phyloP scores from a whole-genome alignment of 1,284 basidiomycete genomes.

The Ceratobasidium sp. region DNA sequence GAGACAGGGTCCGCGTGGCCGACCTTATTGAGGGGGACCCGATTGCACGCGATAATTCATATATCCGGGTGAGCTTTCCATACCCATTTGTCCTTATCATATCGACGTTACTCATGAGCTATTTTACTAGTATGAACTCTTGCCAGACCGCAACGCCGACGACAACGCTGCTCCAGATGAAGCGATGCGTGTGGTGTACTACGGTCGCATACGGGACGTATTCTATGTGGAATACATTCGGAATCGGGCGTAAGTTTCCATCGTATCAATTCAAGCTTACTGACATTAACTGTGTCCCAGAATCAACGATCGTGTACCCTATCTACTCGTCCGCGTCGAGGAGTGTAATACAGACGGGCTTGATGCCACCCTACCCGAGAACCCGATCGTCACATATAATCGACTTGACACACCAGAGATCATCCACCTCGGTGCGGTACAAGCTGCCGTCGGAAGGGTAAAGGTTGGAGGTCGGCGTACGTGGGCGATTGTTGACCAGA shows the following conservation, averaged over 20 bases:
- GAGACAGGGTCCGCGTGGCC: slow-evolving; percentile 17
- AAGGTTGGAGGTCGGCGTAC: neutral
- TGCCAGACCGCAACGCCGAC: slow-evolving; percentile 24
- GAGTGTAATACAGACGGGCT: slow-evolving; percentile 13
- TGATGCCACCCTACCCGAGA: slow-evolving; percentile 13
- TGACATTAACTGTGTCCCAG: neutral
- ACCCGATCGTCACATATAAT: slow-evolving; percentile 25
- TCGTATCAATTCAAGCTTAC: no score
- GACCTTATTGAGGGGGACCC: slow-evolving; percentile 45
- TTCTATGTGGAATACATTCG: slow-evolving; percentile 20
- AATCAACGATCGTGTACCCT: neutral
- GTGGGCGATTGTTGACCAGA: slow-evolving; percentile 32
- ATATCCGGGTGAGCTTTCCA: neutral
- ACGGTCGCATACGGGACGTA: slow-evolving; percentile 5
- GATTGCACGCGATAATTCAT: slow-evolving; percentile 29
- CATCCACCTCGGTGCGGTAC: slow-evolving; percentile 7
- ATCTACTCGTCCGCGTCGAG: slow-evolving; percentile 18
- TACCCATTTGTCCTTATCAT: neutral
- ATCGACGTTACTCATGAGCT: no score
- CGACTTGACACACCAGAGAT: neutral
- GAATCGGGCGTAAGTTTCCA: slow-evolving; percentile 16
- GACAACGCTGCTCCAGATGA: no score
- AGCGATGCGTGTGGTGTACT: neutral
- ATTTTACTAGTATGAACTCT: slow-evolving; percentile 3
- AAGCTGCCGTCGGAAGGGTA: slow-evolving; percentile 19